These are phyloP conservation scores for Trichoderma sp. DNA, from an alignment of 2,329 filamentous ascomycete species.

Conservation along the genomic window DNA sequence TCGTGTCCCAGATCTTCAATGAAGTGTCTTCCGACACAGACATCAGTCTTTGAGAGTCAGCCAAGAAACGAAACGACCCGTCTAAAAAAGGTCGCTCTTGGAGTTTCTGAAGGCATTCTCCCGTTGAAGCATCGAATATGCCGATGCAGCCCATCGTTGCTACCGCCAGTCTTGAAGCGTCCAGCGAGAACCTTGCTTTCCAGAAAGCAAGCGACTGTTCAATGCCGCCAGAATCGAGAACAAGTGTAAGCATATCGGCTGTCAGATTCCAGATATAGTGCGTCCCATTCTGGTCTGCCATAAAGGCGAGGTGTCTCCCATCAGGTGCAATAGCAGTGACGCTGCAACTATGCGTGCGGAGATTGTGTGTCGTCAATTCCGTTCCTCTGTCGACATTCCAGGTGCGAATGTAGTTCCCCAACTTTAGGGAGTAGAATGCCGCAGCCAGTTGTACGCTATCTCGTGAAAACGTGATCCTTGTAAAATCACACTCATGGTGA, in stretches of 20 bases:
- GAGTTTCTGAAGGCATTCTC: neutral
- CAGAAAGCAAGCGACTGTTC: too few species aligned
- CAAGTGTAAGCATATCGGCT: neutral
- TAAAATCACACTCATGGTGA: neutral
- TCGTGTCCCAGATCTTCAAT: neutral
- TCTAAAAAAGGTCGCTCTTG: too few species aligned
- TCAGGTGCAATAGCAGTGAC: neutral
- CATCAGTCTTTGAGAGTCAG: neutral
- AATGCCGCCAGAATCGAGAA: neutral
- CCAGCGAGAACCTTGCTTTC: neutral
- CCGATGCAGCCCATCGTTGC: neutral
- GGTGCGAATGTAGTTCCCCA: neutral
- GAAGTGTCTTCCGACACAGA: accelerated
- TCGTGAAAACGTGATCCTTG: neutral
- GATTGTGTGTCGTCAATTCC: neutral
- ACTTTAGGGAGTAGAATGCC: accelerated
- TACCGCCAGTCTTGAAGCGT: neutral
- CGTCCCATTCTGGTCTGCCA: accelerated
- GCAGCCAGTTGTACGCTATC: neutral
- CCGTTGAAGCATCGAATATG: neutral
- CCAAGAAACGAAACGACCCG: neutral
- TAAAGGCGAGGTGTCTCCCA: neutral
- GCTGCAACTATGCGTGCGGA: neutral
- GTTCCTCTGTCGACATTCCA: neutral
- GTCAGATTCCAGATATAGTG: neutral